Base-by-base conservation (phyloP, 31 red algal genomes). In the Pterothamnion heteromorphum region DNA sequence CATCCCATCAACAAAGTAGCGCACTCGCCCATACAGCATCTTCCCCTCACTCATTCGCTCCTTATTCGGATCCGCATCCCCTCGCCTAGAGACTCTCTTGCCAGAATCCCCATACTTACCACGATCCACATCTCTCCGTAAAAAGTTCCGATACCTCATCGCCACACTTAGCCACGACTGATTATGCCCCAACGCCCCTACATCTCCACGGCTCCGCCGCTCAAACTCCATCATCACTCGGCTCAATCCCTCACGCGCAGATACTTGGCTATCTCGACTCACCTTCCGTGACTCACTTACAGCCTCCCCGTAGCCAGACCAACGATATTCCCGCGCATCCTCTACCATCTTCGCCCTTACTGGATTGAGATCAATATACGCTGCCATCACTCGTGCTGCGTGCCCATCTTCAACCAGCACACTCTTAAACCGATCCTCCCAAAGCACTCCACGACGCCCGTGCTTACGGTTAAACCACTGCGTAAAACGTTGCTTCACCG, bases 291-390 rank as follows among this genome's bases (percentile, higher is more conserved):
- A 9, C 21, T 26, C 80, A 9, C 20, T 26, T 32, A 83, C 5
- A 22, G 80, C 80, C 80, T 83, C 80, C 23, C 22, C 80, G 23
- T 83, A 83, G 30, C 80, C 80, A 83, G 20, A 83, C 80, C 80
- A 83, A 23, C 80, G 80, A 83, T 83, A 83, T 14, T 83, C 80
- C 30, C 30, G 18, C 28, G 80, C 20, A 83, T 83, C 80, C 18
- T 24, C 23, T 28, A 83, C 80, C 80, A 83, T 28, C 22, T 26
- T 26, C 5, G 80, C 80, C 22, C 80, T 22, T 26, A 83, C 9
- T 83, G 80, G 23, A 83, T 83, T 83, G 14, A 83, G 80, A 83
- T 83, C 80, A 24, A 83, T 83, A 83, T 83, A 83, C 18, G 80
- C 80, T 23, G 80, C 80, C 23, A 83, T 24, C 80, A 26, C 30